phyloP scores from a whole-genome alignment of 2,329 filamentous ascomycete genomes.

The Aspergillus sp. region DNA sequence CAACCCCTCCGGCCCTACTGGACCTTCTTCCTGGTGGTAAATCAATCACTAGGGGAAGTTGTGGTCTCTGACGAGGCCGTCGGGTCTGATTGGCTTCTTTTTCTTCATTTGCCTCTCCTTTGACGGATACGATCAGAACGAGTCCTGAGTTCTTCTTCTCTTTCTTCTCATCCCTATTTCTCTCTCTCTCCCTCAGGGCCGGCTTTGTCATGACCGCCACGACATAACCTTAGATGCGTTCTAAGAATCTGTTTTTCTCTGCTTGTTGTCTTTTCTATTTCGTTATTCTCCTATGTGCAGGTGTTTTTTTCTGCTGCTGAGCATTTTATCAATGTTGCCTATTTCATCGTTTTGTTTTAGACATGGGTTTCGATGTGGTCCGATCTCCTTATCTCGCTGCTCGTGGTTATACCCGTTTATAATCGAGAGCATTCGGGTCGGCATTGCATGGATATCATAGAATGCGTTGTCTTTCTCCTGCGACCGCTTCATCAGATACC shows the following conservation, averaged over 20 bases:
- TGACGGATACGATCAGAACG: slow-evolving; percentile 45
- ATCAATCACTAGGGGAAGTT: slow-evolving; percentile 27
- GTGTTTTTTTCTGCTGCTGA: slow-evolving; percentile 26
- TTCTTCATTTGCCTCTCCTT: slow-evolving; percentile 33
- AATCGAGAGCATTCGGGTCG: slow-evolving; percentile 35
- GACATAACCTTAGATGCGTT: slow-evolving; percentile 40
- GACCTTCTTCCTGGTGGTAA: slow-evolving; percentile 57
- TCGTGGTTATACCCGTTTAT: slow-evolving; percentile 26
- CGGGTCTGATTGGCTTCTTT: slow-evolving; percentile 41
- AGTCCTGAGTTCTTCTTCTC: slow-evolving; percentile 34
- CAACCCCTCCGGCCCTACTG: slow-evolving; percentile 50
- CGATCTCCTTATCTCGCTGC: slow-evolving; percentile 34
- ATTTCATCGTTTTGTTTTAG: slow-evolving; percentile 36
- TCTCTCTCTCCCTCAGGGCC: slow-evolving; percentile 34
- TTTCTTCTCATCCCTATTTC: slow-evolving; percentile 14
- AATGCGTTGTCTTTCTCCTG: slow-evolving; percentile 52
- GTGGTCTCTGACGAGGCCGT: slow-evolving; percentile 45
- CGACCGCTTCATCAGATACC: slow-evolving; percentile 52
- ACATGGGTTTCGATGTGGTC: slow-evolving; percentile 43
- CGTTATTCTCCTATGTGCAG: slow-evolving; percentile 27
- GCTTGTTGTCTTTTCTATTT: slow-evolving; percentile 18
- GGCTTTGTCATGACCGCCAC: slow-evolving; percentile 50
- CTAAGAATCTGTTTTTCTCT: slow-evolving; percentile 18
- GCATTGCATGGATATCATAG: slow-evolving; percentile 53
- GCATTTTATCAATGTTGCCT: slow-evolving; percentile 27